Percentiles rank a stretch among this genome's conserved stretches.
Evolutionary conservation across 345 rosid species (phyloP).

Genomic region (Acer saccharum): DNA sequence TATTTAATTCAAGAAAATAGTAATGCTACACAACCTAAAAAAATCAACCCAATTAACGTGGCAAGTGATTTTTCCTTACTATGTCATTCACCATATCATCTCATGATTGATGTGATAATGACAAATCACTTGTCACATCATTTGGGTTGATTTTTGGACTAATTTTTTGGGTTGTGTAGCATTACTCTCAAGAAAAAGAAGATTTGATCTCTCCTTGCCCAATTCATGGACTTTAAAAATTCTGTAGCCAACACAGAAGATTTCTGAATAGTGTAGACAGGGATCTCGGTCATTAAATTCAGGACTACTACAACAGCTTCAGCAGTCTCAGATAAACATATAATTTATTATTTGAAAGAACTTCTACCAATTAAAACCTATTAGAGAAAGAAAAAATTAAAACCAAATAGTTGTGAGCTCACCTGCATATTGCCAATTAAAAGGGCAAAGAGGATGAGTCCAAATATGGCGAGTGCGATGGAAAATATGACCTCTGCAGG

Average conservation of each 20-base stretch:
- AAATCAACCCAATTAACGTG: too few relatives aligned
- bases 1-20: background rate
- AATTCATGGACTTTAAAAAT: background rate
- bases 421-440: constrained; percentile 99
- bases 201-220: background rate
- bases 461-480: constrained; percentile 77
- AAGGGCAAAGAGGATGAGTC: constrained; percentile 94
- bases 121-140: too few relatives aligned
- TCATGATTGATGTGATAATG: too few relatives aligned
- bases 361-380: background rate
- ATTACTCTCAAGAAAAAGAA: background rate
- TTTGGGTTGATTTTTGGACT: too few relatives aligned
- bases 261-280: background rate
- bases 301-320: background rate
- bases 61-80: too few relatives aligned
- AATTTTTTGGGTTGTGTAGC: background rate
- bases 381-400: background rate
- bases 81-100: too few relatives aligned
- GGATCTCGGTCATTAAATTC: background rate
- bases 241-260: background rate
- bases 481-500: constrained; percentile 88
- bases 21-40: background rate
- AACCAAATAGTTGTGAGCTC: constrained; percentile 4
- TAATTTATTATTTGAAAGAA: background rate
- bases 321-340: constrained; percentile 7